Percentiles rank a stretch among this genome's conserved stretches.
Evolutionary conservation across 306 rosid species (phyloP).

Genomic region (Castanospermum australe): DNA sequence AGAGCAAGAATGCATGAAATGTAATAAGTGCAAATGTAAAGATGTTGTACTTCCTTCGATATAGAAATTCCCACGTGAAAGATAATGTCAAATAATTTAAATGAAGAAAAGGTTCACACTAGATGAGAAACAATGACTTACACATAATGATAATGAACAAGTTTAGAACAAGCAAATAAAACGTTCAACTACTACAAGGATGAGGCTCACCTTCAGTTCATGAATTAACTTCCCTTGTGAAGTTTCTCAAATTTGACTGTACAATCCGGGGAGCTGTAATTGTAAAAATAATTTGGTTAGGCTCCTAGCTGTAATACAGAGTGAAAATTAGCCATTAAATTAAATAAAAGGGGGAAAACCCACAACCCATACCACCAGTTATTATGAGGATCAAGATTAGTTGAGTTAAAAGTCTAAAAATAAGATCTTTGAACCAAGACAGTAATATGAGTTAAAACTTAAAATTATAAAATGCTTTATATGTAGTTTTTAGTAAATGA

Average conservation of each 20-base stretch:
- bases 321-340: neutral
- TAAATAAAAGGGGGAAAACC: neutral
- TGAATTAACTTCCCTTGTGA: constrained; percentile 89
- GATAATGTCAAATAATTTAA: neutral
- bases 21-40: too few species aligned
- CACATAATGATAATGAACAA: neutral
- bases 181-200: neutral
- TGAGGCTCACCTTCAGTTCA: constrained; percentile 65
- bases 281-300: constrained; percentile 24
- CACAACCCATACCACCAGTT: neutral
- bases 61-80: neutral
- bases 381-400: neutral
- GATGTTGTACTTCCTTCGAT: too few species aligned
- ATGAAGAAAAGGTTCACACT: neutral
- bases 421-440: neutral
- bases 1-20: too few species aligned
- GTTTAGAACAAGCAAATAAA: neutral
- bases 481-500: neutral
- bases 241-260: constrained; percentile 94
- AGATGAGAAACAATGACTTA: neutral
- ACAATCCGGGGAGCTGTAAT: constrained; percentile 83
- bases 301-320: neutral
- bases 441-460: neutral
- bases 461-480: neutral
- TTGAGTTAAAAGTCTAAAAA: neutral